Evolutionary conservation across 1,284 basidiomycete genomes (phyloP), one percentile per base, ranked within the genome.

Genomic region (Sanghuangporus weigelae): DNA sequence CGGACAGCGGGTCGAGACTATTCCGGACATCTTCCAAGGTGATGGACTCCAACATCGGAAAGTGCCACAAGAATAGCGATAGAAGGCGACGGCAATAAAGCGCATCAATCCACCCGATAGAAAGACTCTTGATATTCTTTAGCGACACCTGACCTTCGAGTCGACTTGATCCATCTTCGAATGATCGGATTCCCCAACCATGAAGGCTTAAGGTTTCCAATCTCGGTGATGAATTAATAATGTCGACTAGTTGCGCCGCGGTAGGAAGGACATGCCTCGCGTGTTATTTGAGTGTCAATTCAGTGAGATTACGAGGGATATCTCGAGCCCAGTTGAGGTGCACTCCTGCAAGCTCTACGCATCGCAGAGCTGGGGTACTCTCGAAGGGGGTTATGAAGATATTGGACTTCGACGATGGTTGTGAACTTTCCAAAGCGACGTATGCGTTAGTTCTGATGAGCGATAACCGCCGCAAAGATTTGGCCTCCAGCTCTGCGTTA

Each of bases 391-490:
- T 68, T 0, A 84, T 60, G 3, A 78, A 78, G 11, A 64, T 61
- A 12, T 72, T 73, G 42, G 82, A 70, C 10, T 67, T 67, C 0
- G 83, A 83, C n/a, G 73, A 69, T 66, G 85, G 84, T 0, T 60
- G 59, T 57, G 77, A 74, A 4, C 76, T 79, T 44, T 70, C 75
- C 7, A 72, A 69, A 2, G 78, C 81, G 60, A 84, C 79, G 70
- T 81, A 85, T 2, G 78, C 81, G 67, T 84, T 85, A 69, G 82
- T 84, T 23, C 84, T 74, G 14, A 77, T 78, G 1, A 85, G 74
- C 3, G 74, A 74, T n/a, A 85, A 66, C 1, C 68, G 69, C 57
- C 77, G 70, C 1, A 85, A 70, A 46, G 71, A 65, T 1, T 77
- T 78, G 0, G 74, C 73, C 2, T 71, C 14, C 10, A 10, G 12